Conservation (phyloP, 768 basidiomycete genomes). For the Russula vinacea region DNA sequence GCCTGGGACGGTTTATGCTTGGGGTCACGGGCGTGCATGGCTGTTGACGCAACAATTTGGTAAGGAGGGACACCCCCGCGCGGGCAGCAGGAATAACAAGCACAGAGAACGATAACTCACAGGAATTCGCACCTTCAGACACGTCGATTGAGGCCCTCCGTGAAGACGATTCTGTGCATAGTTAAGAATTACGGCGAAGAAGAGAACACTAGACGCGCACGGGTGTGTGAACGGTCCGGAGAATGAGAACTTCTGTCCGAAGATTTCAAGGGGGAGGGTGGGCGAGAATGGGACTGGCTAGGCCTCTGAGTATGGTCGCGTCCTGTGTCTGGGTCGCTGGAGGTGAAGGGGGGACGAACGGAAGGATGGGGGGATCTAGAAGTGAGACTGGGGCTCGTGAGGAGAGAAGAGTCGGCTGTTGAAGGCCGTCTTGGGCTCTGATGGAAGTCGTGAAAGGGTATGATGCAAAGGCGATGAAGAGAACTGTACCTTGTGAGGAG, state of each 20-base stretch:
- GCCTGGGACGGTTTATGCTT: constrained; percentile 25
- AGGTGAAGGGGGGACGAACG: constrained; percentile 27
- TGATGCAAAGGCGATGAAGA: constrained; percentile 42
- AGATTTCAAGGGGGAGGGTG: constrained; percentile 66
- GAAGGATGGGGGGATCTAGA: constrained; percentile 29
- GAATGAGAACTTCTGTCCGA: constrained; percentile 54
- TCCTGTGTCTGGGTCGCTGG: constrained; percentile 30
- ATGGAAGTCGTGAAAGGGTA: constrained; percentile 69
- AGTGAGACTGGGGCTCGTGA: constrained; percentile 41
- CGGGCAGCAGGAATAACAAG: background rate
- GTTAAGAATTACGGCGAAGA: constrained; percentile 6
- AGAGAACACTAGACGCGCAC: constrained; percentile 16
- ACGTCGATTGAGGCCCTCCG: constrained; percentile 24
- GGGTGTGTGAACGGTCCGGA: constrained; percentile 30
- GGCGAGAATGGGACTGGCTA: constrained; percentile 47
- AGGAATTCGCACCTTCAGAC: constrained; percentile 22
- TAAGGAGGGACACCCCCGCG: constrained; percentile 9
- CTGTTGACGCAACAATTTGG: constrained; percentile 8
- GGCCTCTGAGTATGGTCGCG: constrained; percentile 37
- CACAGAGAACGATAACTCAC: constrained; percentile 16
- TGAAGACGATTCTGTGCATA: constrained; percentile 22
- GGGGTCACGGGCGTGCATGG: constrained; percentile 26
- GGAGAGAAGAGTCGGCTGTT: constrained; percentile 77
- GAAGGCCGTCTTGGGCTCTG: constrained; percentile 82
- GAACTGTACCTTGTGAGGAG: constrained; percentile 34